A percentile compares a stretch with the other conserved stretches of the same genome.
These are phyloP conservation scores for Lactifluus subvellereus DNA, from an alignment of 768 basidiomycete genomes.

Conservation along the genomic window DNA sequence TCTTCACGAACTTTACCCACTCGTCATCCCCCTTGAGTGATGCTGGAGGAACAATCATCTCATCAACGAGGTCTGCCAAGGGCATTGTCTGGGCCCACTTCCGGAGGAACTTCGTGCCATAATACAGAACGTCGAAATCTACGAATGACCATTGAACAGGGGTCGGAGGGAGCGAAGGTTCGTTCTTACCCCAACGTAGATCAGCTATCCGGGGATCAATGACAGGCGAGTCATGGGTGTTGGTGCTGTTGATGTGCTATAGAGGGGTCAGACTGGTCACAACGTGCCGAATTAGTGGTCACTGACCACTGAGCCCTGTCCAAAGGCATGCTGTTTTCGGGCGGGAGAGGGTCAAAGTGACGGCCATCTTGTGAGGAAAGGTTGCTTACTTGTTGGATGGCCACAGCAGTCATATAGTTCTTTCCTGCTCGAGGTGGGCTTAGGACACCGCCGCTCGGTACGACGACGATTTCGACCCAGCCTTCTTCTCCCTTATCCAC, in stretches of 20 bases:
- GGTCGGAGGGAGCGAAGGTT: background rate
- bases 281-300: background rate
- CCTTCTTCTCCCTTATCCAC: constrained; percentile 22
- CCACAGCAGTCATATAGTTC: constrained; percentile 21
- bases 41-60: constrained; percentile 16
- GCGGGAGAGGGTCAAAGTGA: background rate
- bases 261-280: background rate
- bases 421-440: constrained; percentile 12
- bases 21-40: constrained; percentile 11
- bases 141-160: background rate
- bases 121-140: constrained; percentile 21
- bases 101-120: constrained; percentile 18
- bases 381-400: constrained; percentile 18
- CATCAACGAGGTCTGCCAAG: constrained; percentile 9
- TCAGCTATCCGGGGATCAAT: constrained; percentile 21
- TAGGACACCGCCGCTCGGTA: constrained; percentile 18
- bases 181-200: constrained; percentile 17
- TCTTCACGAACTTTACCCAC: constrained; percentile 19
- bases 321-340: constrained; percentile 17
- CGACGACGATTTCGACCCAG: constrained; percentile 21
- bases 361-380: background rate
- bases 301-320: constrained; percentile 19
- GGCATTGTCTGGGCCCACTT: constrained; percentile 21
- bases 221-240: constrained; percentile 6
- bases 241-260: constrained; percentile 22